Percentiles rank a stretch among this genome's conserved stretches.
Evolutionary conservation across 164 flowering plant species (phyloP).

Genomic region (Protea cynaroides): DNA sequence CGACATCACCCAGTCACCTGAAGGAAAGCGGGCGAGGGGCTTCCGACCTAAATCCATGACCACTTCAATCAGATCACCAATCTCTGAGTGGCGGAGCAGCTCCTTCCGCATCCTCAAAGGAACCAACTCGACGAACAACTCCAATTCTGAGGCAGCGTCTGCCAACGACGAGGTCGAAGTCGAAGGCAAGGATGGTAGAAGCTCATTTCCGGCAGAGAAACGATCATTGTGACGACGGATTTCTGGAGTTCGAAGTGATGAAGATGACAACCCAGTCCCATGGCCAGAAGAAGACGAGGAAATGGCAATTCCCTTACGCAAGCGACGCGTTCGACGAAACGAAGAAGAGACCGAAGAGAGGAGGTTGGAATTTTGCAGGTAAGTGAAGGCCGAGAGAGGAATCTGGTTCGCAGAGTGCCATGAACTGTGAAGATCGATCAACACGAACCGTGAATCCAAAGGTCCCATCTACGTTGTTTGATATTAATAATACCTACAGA

Average conservation of each 20-base stretch:
- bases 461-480: background rate
- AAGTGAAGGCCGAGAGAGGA: conserved; percentile 39
- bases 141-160: conserved; percentile 45
- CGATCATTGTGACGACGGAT: conserved; percentile 63
- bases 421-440: too few species aligned
- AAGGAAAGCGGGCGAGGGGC: conserved; percentile 88
- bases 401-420: conserved; percentile 34
- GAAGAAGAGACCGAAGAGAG: conserved; percentile 42
- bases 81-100: conserved; percentile 45
- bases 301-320: conserved; percentile 19
- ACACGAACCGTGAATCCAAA: too few species aligned
- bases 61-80: conserved; percentile 72
- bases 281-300: conserved; percentile 12
- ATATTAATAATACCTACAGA: too few species aligned
- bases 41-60: conserved; percentile 93
- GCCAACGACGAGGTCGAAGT: conserved; percentile 13
- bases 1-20: conserved; percentile 83
- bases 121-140: conserved; percentile 65
- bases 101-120: conserved; percentile 64
- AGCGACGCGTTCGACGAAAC: conserved; percentile 47
- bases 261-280: background rate
- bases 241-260: conserved; percentile 25
- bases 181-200: background rate
- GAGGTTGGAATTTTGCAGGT: conserved; percentile 20
- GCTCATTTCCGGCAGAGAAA: conserved; percentile 30